Evolutionary conservation across 768 basidiomycete genomes (phyloP).

Genomic region (Panellus pusillus): DNA sequence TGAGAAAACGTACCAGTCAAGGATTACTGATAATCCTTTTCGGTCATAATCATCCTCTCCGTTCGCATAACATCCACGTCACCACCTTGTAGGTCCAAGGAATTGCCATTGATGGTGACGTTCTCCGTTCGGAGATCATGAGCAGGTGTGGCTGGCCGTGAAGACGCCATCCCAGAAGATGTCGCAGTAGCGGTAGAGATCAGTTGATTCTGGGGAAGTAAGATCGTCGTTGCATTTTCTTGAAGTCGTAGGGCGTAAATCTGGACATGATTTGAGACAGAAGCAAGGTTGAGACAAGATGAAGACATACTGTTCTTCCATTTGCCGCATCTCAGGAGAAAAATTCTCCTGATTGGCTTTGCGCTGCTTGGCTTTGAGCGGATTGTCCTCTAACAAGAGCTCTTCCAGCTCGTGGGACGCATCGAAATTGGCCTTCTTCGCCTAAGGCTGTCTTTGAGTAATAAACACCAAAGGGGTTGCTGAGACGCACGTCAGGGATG

Average conservation of each 20-base stretch:
- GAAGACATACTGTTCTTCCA: constrained; percentile 94
- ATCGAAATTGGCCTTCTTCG: constrained; percentile 99
- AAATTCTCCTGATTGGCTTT: constrained; percentile 89
- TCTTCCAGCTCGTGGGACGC: constrained; percentile 98
- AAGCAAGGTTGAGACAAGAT: constrained; percentile 1
- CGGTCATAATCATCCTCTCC: constrained; percentile 41
- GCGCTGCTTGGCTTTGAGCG: constrained; percentile 89
- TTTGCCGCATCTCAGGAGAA: constrained; percentile 90
- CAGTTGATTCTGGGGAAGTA: constrained; percentile 82
- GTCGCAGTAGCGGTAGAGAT: constrained; percentile 74
- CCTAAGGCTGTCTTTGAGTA: constrained; percentile 44
- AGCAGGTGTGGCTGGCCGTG: constrained; percentile 72
- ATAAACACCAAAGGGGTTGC: constrained; percentile 9
- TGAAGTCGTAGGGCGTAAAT: constrained; percentile 91
- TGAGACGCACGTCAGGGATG: constrained; percentile 73
- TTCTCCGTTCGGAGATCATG: constrained; percentile 49
- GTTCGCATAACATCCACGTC: constrained; percentile 39
- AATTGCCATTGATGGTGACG: constrained; percentile 40
- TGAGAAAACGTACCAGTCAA: constrained; percentile 2
- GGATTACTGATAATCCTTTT: constrained; percentile 51
- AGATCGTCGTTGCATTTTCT: constrained; percentile 86
- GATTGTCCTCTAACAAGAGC: constrained; percentile 93
- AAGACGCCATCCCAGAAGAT: constrained; percentile 66
- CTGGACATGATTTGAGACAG: constrained; percentile 37
- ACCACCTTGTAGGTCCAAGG: constrained; percentile 40